phyloP scores from a whole-genome alignment of 352 stramenopile genomes.

The Globisporangium barbulae region DNA sequence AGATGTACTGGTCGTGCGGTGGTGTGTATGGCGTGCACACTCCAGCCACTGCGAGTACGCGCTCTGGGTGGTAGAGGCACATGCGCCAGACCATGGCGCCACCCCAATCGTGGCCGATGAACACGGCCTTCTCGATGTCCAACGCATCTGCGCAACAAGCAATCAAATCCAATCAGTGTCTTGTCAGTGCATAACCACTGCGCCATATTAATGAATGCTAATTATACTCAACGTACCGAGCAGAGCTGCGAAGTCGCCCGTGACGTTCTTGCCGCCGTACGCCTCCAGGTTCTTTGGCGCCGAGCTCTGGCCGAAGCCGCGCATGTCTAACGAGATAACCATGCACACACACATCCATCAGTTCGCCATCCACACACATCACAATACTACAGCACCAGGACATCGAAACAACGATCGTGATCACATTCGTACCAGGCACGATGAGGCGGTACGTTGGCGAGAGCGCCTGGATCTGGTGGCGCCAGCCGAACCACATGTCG shows the following conservation, averaged over 20 bases:
- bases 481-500: constrained; percentile 75
- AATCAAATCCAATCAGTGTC: background rate
- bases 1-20: constrained; percentile 30
- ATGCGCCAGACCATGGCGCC: constrained; percentile 46
- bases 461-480: constrained; percentile 58
- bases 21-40: constrained; percentile 75
- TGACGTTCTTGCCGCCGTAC: constrained; percentile 65
- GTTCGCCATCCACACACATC: background rate
- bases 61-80: constrained; percentile 49
- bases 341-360: background rate
- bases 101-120: constrained; percentile 66
- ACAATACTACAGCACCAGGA: background rate
- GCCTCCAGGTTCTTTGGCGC: constrained; percentile 35
- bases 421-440: constrained; percentile 29
- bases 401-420: background rate
- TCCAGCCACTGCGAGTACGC: constrained; percentile 56
- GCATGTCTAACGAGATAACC: constrained; percentile 32
- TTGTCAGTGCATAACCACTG: background rate
- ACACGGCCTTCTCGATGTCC: constrained; percentile 50
- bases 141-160: constrained; percentile 38
- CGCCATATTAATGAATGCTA: background rate
- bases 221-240: constrained; percentile 26
- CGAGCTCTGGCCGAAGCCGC: constrained; percentile 60
- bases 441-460: constrained; percentile 48
- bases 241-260: constrained; percentile 43